Percentiles rank a stretch among this genome's conserved stretches.
phyloP scores from a whole-genome alignment of 352 stramenopile species.

The Phytopythium chamaehyphon region DNA sequence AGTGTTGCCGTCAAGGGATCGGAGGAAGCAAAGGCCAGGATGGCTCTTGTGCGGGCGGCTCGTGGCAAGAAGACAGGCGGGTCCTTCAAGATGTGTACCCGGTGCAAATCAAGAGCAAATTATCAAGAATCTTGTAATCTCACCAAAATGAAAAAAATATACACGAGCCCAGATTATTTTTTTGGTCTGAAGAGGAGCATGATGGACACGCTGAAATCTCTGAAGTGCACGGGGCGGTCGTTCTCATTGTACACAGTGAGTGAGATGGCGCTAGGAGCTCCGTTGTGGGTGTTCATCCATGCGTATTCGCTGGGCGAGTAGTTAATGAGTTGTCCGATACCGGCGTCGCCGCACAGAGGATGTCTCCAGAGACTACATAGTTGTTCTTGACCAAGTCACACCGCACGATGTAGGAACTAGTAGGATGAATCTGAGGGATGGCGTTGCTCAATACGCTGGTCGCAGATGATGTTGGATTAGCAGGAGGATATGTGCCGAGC shows the following conservation, averaged over 20 bases:
- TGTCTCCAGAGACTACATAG: constrained; percentile 12
- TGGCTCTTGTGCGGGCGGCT: constrained; percentile 6
- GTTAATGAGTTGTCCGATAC: constrained; percentile 5
- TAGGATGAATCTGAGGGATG: constrained; percentile 11
- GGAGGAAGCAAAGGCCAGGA: constrained; percentile 2
- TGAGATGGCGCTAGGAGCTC: constrained; percentile 8
- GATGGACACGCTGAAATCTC: constrained; percentile 7
- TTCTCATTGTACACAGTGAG: constrained; percentile 13
- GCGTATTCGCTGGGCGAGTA: constrained; percentile 14
- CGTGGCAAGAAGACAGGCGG: background rate
- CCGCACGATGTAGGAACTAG: constrained; percentile 8
- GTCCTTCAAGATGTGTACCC: background rate
- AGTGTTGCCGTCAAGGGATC: constrained; percentile 1
- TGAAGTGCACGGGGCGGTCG: constrained; percentile 6
- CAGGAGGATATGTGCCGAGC: constrained; percentile 7
- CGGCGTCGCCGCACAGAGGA: constrained; percentile 7
- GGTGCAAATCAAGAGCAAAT: too few species aligned
- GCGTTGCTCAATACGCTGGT: constrained; percentile 9
- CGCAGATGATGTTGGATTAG: constrained; percentile 2
- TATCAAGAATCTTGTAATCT: too few species aligned
- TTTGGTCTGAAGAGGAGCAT: constrained; percentile 10
- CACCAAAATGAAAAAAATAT: background rate
- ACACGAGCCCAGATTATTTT: background rate
- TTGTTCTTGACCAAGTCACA: constrained; percentile 20
- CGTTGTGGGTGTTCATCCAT: constrained; percentile 13